A percentile compares a stretch with the other conserved stretches of the same genome.
Conservation (phyloP, 345 rosid genomes). For the Citrus unshiu region DNA sequence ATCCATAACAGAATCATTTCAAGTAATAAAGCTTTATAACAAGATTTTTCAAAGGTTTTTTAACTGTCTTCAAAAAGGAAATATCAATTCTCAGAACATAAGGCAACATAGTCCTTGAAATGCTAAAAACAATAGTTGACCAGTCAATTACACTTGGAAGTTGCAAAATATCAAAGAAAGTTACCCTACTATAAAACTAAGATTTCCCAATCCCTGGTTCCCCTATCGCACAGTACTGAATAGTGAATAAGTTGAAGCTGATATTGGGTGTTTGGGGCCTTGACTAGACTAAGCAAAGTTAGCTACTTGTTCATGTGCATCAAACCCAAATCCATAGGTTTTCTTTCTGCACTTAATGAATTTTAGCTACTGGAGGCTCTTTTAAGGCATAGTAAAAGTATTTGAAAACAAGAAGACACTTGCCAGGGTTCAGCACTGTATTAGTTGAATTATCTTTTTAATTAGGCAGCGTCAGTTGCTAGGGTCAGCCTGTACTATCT, state of each 20-base stretch:
- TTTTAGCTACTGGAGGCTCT: not conserved
- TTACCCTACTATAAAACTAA: no score
- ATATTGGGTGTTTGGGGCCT: not conserved
- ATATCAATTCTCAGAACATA: not conserved
- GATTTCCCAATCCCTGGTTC: not conserved
- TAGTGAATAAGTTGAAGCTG: not conserved
- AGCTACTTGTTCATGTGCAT: not conserved
- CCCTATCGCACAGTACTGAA: not conserved
- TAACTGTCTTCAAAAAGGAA: not conserved
- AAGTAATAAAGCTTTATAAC: not conserved
- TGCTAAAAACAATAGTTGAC: not conserved
- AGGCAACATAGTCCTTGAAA: not conserved
- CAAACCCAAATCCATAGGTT: not conserved
- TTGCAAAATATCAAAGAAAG: not conserved
- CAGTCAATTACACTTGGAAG: not conserved
- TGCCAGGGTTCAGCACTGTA: not conserved
- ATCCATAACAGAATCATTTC: not conserved
- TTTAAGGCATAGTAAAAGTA: not conserved
- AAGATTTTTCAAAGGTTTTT: not conserved
- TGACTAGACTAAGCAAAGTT: not conserved
- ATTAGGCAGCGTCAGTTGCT: not conserved
- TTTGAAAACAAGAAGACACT: not conserved
- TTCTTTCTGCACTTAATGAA: not conserved
- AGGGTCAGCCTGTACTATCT: not conserved
- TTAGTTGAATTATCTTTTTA: no score